Percentiles rank a stretch among this genome's conserved stretches.
Conservation (phyloP, 768 basidiomycete genomes). For the Russula olivacea region DNA sequence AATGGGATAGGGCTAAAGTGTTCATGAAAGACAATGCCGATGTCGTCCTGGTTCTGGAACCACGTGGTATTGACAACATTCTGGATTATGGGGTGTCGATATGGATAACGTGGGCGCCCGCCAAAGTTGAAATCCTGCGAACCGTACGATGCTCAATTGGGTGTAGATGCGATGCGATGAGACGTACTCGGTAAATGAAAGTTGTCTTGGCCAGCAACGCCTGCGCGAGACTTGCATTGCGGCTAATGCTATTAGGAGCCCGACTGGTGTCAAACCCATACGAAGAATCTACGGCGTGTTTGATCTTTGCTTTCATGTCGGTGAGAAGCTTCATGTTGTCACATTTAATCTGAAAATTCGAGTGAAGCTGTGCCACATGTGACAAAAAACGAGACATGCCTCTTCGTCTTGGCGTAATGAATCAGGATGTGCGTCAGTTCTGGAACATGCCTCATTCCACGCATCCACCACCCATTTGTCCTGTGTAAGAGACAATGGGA, state of each 20-base stretch:
- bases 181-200: conserved; percentile 14
- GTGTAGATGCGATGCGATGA: background rate
- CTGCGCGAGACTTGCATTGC: background rate
- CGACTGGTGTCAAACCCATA: conserved; percentile 15
- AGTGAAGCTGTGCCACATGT: background rate
- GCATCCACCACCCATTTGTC: background rate
- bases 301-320: background rate
- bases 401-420: background rate
- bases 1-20: conserved; percentile 6
- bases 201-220: background rate
- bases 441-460: conserved; percentile 12
- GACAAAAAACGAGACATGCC: background rate
- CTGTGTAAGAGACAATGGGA: background rate
- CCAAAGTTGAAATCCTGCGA: background rate
- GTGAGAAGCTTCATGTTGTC: background rate
- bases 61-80: conserved; percentile 11
- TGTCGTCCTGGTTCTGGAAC: conserved; percentile 3
- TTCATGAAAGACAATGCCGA: conserved; percentile 1
- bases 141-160: background rate
- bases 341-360: background rate
- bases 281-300: background rate
- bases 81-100: conserved; percentile 12
- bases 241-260: conserved; percentile 3
- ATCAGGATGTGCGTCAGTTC: background rate
- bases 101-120: background rate